Conservation (phyloP, 192 early-diverging fungal genomes). For the Pilobolus umbonatus region DNA sequence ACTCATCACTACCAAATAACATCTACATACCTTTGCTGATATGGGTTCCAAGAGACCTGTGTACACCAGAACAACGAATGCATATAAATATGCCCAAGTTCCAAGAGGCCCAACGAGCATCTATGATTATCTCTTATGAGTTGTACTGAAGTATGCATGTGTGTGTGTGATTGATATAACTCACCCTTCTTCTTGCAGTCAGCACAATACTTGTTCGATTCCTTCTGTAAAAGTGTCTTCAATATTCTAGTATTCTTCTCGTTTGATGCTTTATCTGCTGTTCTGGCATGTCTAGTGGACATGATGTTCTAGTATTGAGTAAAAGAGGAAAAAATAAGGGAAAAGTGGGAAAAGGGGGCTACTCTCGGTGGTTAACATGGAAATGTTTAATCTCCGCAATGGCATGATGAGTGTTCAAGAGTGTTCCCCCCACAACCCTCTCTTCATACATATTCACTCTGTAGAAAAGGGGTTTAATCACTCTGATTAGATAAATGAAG, state of each 20-base stretch:
- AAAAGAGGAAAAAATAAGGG: no score
- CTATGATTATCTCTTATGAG: conserved; percentile 25
- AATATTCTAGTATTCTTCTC: conserved; percentile 69
- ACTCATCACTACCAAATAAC: not conserved
- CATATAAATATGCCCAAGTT: conserved; percentile 61
- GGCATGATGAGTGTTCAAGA: no score
- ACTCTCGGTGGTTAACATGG: no score
- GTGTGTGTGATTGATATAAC: not conserved
- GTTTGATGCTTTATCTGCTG: conserved; percentile 63
- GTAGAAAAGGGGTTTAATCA: no score
- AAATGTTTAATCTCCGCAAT: no score
- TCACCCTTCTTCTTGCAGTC: conserved; percentile 78
- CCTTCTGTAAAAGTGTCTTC: conserved; percentile 61
- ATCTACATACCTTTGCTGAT: conserved; percentile 67
- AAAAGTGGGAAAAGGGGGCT: no score
- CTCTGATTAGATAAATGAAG: no score
- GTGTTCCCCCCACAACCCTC: no score
- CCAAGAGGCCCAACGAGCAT: conserved; percentile 69
- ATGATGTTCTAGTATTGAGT: no score
- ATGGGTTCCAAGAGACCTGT: conserved; percentile 81
- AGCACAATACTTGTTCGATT: conserved; percentile 71
- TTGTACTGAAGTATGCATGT: not conserved
- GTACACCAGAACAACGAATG: conserved; percentile 65
- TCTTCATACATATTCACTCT: no score
- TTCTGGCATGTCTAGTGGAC: conserved; percentile 61